Evolutionary conservation across 1,139 yeast genomes (phyloP).

Genomic region (Taphrina communis): DNA sequence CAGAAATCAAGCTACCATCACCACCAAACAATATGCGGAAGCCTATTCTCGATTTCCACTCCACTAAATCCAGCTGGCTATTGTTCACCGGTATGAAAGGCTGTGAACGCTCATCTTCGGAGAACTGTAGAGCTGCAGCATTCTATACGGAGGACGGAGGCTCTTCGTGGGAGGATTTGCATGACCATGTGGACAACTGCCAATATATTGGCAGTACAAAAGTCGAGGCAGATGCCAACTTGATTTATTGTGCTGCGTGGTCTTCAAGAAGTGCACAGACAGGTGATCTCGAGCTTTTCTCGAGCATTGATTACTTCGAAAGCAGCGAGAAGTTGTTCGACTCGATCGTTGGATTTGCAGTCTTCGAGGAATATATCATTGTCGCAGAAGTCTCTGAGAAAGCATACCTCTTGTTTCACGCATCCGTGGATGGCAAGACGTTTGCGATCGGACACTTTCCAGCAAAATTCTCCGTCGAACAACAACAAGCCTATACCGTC

Average conservation of each 20-base stretch:
- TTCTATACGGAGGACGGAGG: constrained; percentile 71
- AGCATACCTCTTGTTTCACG: constrained; percentile 62
- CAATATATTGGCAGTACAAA: constrained; percentile 66
- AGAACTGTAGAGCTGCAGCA: constrained; percentile 63
- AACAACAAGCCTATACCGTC: constrained; percentile 82
- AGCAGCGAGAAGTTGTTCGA: constrained; percentile 56
- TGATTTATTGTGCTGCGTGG: constrained; percentile 67
- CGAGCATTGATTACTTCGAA: constrained; percentile 63
- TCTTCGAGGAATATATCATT: constrained; percentile 69
- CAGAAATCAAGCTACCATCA: constrained; percentile 58
- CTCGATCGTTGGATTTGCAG: constrained; percentile 67
- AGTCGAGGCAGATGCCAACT: constrained; percentile 55
- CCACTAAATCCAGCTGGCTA: constrained; percentile 61
- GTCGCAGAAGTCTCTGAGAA: constrained; percentile 61
- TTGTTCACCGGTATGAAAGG: constrained; percentile 71
- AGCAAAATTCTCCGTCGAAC: constrained; percentile 63
- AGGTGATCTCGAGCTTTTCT: constrained; percentile 53
- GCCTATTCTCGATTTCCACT: constrained; percentile 64
- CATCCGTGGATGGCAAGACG: constrained; percentile 77
- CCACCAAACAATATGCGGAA: constrained; percentile 54
- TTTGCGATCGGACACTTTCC: constrained; percentile 88
- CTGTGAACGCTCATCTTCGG: constrained; percentile 58
- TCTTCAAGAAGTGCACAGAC: constrained; percentile 39
- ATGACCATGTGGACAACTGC: constrained; percentile 61
- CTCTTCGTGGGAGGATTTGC: constrained; percentile 61